These are phyloP conservation scores for Puccinia polysora DNA, from an alignment of 1,284 basidiomycete genomes.

Conservation along the genomic window DNA sequence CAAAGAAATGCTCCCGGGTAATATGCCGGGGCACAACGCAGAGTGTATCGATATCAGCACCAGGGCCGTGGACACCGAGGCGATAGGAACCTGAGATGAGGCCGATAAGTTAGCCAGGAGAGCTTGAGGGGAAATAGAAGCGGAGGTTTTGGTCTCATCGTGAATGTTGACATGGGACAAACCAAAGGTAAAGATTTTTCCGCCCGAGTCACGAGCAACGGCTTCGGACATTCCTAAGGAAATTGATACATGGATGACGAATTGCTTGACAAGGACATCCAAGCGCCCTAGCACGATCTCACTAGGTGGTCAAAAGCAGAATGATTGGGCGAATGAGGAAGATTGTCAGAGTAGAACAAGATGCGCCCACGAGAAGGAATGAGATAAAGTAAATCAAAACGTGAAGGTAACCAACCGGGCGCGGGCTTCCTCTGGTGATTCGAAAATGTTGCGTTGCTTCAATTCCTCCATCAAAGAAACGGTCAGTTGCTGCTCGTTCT, in stretches of 20 bases:
- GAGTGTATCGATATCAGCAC: conserved; percentile 96
- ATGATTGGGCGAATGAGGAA: not conserved
- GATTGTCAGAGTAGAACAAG: no score
- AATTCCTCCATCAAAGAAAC: conserved; percentile 82
- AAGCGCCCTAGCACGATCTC: conserved; percentile 89
- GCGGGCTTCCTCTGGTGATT: conserved; percentile 80
- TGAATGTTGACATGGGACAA: conserved; percentile 63
- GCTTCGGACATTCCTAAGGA: conserved; percentile 73
- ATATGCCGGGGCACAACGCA: conserved; percentile 97
- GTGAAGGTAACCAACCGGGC: conserved; percentile 70
- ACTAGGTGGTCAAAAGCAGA: conserved; percentile 57
- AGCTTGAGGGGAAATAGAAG: no score
- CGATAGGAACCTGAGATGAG: conserved; percentile 48
- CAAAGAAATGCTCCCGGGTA: conserved; percentile 91
- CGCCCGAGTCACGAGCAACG: conserved; percentile 78
- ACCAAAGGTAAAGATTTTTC: conserved; percentile 98
- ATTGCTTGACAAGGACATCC: conserved; percentile 83
- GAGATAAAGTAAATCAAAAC: conserved; percentile 44
- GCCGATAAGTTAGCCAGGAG: conserved; percentile 1
- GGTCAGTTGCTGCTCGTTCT: conserved; percentile 60
- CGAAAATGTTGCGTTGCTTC: conserved; percentile 77
- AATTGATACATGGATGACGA: conserved; percentile 79
- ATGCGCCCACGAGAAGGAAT: not conserved
- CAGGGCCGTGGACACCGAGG: conserved; percentile 92
- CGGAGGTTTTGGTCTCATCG: no score